Base-by-base conservation (phyloP, 192 early-diverging fungal genomes). In the Funneliformis mosseae region DNA sequence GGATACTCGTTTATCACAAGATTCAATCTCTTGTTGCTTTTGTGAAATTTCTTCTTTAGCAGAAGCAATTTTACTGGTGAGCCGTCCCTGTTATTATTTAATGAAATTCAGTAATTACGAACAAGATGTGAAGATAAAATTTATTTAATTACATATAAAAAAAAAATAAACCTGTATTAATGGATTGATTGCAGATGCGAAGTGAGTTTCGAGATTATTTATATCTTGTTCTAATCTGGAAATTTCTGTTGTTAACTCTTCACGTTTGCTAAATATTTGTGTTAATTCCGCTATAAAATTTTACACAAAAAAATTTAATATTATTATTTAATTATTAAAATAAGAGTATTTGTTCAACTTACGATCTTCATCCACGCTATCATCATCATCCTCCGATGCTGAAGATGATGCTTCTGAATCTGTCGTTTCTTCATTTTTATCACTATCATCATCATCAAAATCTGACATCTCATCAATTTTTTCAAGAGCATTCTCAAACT, bases 371-470 rank as follows among this genome's bases (percentile, higher is more conserved):
- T 88, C 85, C 16, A 63, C 50, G 55, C 69, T 76, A 14, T 72
- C 78, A 66, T 85, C 55, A 73, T 83, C 86, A 7, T 80, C 78
- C n/a, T 84, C 79, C 59, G 87, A 83, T 38, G 82, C 88, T 12
- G 88, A 87, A 33, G 81, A 82, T 38, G 87, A 43, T 76, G 86
- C 87, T 14, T 76, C 80, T 39, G 84, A 81, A 63, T 83, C 85
- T 45, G 87, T 85, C 59, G 80, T 50, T 25, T 87, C 86, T 42
- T 84, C 84, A 45, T 83, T 84, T 23, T 84, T 85, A 33, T 85
- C 83, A 46, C 85, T 86, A 18, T 85, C 87, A 60, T 82, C 76
- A 42, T 80, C 83, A 25, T 69, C 48, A 21, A 46, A n/a, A 39
- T 78, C 77, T 16, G 39, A 43, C 68, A 70, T 41, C 33, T 67